Evolutionary conservation across 805 yeast genomes (phyloP).

Genomic region (Candida maris): DNA sequence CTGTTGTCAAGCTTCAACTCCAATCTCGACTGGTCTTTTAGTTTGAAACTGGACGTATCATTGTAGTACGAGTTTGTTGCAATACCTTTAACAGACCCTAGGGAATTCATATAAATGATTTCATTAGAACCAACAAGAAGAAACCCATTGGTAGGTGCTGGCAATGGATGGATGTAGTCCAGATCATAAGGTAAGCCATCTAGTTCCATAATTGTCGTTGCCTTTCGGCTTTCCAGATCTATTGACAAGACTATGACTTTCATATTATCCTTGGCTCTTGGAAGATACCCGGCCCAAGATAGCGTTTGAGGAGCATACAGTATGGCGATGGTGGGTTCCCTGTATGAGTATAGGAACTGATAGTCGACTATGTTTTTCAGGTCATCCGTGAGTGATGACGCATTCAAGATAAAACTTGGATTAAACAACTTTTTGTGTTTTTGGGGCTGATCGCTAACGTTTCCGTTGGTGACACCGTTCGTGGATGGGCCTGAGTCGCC

Average conservation of each 20-base stretch:
- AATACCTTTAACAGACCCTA: slow-evolving; percentile 63
- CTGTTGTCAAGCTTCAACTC: slow-evolving; percentile 56
- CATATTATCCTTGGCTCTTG: slow-evolving; percentile 58
- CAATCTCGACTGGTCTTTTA: slow-evolving; percentile 47
- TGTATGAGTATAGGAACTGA: slow-evolving; percentile 66
- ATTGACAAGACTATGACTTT: slow-evolving; percentile 62
- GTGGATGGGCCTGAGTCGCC: slow-evolving; percentile 7
- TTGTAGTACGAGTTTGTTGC: slow-evolving; percentile 57
- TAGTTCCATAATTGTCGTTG: slow-evolving; percentile 66
- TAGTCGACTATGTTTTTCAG: slow-evolving; percentile 65
- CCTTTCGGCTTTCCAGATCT: slow-evolving; percentile 51
- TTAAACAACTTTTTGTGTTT: slow-evolving; percentile 33
- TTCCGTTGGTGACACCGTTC: slow-evolving; percentile 1
- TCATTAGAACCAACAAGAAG: slow-evolving; percentile 72
- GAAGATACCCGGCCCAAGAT: slow-evolving; percentile 78
- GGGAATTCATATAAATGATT: slow-evolving; percentile 71
- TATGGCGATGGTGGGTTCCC: slow-evolving; percentile 66
- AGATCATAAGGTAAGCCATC: slow-evolving; percentile 72
- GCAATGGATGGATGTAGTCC: slow-evolving; percentile 58
- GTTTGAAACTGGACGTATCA: slow-evolving; percentile 35
- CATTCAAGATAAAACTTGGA: slow-evolving; percentile 57
- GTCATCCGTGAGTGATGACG: slow-evolving; percentile 51
- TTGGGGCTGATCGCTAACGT: not conserved
- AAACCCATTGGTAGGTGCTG: slow-evolving; percentile 65
- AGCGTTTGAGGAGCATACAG: slow-evolving; percentile 30